phyloP scores from a whole-genome alignment of 768 basidiomycete species.

The Crepidotus variabilis region DNA sequence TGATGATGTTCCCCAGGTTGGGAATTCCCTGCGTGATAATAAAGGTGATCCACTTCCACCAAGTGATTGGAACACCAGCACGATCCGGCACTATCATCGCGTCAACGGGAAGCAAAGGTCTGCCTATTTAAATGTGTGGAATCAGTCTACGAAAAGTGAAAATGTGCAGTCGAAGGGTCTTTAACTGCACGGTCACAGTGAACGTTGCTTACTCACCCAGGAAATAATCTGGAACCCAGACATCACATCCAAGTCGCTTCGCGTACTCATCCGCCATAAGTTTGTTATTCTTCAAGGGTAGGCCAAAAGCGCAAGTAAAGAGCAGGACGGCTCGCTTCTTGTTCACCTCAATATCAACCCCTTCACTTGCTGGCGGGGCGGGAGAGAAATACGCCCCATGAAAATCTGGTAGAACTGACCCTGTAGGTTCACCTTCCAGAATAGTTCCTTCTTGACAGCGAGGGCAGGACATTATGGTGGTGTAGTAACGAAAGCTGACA shows the following conservation, averaged over 20 bases:
- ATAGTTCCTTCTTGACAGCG: constrained; percentile 28
- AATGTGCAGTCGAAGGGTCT: neutral
- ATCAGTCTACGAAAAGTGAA: neutral
- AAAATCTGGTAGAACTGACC: constrained; percentile 30
- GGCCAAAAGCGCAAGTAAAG: constrained; percentile 55
- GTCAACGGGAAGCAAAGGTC: constrained; percentile 24
- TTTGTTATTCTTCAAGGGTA: constrained; percentile 48
- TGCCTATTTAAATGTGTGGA: constrained; percentile 17
- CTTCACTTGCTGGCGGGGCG: constrained; percentile 15
- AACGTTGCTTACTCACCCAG: constrained; percentile 31
- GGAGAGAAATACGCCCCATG: constrained; percentile 43
- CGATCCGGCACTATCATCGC: constrained; percentile 23
- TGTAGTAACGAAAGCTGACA: no score
- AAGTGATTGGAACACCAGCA: constrained; percentile 27
- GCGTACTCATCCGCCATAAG: constrained; percentile 55
- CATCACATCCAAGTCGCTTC: constrained; percentile 47
- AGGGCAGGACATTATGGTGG: constrained; percentile 2
- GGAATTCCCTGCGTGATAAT: constrained; percentile 18
- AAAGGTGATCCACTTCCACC: constrained; percentile 25
- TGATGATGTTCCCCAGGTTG: constrained; percentile 24
- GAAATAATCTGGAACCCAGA: constrained; percentile 64
- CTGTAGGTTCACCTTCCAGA: constrained; percentile 43
- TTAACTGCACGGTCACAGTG: no score
- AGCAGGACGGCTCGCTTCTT: constrained; percentile 43
- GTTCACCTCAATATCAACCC: constrained; percentile 16